Percentiles rank a stretch among this genome's conserved stretches.
phyloP scores from a whole-genome alignment of 257 asterid genomes.

The Paraleonurus japonicus region DNA sequence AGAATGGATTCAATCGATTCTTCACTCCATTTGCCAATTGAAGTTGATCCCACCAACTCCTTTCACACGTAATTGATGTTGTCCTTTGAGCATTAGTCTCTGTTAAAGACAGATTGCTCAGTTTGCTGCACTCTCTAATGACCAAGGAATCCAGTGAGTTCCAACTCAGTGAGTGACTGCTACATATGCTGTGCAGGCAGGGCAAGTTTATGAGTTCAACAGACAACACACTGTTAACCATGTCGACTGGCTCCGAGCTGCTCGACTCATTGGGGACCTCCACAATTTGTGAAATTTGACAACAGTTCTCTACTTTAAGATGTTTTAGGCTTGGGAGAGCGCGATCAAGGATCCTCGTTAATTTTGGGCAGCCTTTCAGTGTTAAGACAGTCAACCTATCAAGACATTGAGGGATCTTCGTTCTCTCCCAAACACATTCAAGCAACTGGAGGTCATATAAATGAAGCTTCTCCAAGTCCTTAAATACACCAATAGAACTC shows the following conservation, averaged over 20 bases:
- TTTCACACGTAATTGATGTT: not conserved
- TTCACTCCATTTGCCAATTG: not conserved
- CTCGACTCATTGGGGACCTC: not conserved
- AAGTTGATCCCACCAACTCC: not conserved
- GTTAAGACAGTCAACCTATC: not conserved
- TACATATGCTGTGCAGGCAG: not conserved
- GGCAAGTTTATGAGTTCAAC: slow-evolving; percentile 4
- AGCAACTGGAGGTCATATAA: slow-evolving; percentile 6
- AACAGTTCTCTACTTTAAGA: slow-evolving; percentile 1
- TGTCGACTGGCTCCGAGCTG: not conserved
- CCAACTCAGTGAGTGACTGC: not conserved
- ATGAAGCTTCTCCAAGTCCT: slow-evolving; percentile 8
- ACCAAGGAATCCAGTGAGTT: not conserved
- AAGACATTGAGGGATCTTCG: not conserved
- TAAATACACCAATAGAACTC: not conserved
- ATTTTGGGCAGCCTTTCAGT: not conserved
- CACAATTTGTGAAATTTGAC: not conserved
- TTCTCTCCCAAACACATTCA: slow-evolving; percentile 4
- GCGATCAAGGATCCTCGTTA: not conserved
- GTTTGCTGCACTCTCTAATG: not conserved
- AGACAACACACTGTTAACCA: not conserved
- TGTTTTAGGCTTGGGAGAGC: not conserved
- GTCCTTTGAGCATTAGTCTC: not conserved
- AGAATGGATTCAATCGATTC: not conserved
- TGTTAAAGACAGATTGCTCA: not conserved